phyloP scores from a whole-genome alignment of 83 land plant species.

The Thuja plicata region DNA sequence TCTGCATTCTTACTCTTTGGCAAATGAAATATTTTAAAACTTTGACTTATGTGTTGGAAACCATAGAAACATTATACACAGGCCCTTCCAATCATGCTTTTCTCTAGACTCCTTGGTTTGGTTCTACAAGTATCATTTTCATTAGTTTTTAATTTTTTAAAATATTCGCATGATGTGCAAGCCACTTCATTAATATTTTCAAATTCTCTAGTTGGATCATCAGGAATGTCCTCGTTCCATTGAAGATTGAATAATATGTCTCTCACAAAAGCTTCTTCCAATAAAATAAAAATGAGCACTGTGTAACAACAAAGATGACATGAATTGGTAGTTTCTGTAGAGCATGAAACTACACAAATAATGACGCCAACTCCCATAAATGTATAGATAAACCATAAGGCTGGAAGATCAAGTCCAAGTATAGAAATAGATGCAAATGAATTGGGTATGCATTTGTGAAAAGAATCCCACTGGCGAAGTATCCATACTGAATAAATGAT shows the following conservation, averaged over 20 bases:
- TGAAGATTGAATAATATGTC: too few species aligned
- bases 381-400: slow-evolving; percentile 34
- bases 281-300: slow-evolving; percentile 30
- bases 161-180: too few species aligned
- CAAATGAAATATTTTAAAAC: too few species aligned
- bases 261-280: slow-evolving; percentile 49
- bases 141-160: too few species aligned
- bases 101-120: too few species aligned
- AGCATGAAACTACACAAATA: slow-evolving; percentile 38
- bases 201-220: slow-evolving; percentile 62
- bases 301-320: slow-evolving; percentile 62
- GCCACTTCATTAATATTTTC: slow-evolving; percentile 22
- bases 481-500: slow-evolving; percentile 44
- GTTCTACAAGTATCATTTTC: too few species aligned
- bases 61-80: too few species aligned
- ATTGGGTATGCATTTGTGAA: background rate
- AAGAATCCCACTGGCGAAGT: slow-evolving; percentile 34
- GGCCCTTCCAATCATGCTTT: too few species aligned
- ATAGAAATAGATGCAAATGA: background rate
- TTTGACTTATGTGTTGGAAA: too few species aligned
- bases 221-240: slow-evolving; percentile 67
- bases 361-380: slow-evolving; percentile 56
- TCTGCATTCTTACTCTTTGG: too few species aligned
- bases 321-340: slow-evolving; percentile 50
- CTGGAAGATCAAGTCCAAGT: slow-evolving; percentile 2